A percentile compares a stretch with the other conserved stretches of the same genome.
phyloP scores from a whole-genome alignment of 2,329 filamentous ascomycete species.

The Colletotrichum sp. region DNA sequence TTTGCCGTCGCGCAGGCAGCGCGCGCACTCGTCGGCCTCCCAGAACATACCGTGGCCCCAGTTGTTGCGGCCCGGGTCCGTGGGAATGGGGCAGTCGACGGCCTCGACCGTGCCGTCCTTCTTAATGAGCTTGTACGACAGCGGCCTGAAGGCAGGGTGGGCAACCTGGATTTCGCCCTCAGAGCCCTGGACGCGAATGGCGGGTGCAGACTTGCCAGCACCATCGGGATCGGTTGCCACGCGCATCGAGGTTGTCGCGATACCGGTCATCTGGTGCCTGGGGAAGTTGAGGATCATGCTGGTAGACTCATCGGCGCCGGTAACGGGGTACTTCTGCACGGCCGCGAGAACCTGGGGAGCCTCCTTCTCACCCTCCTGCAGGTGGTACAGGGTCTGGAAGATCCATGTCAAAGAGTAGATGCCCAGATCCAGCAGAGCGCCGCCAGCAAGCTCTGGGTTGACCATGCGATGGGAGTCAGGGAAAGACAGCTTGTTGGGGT shows the following conservation, averaged over 20 bases:
- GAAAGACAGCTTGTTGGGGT: slow-evolving; percentile 63
- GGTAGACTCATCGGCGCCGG: slow-evolving; percentile 80
- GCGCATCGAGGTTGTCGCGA: slow-evolving; percentile 72
- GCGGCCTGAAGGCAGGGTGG: slow-evolving; percentile 73
- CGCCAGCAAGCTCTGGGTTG: slow-evolving; percentile 82
- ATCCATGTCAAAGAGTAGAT: slow-evolving; percentile 92
- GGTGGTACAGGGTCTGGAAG: slow-evolving; percentile 87
- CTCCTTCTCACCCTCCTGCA: slow-evolving; percentile 72
- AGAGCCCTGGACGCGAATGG: slow-evolving; percentile 81
- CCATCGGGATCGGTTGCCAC: slow-evolving; percentile 64
- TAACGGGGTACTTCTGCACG: slow-evolving; percentile 71
- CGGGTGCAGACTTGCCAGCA: slow-evolving; percentile 63
- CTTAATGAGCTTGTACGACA: slow-evolving; percentile 67
- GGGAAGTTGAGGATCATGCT: slow-evolving; percentile 81
- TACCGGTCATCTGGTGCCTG: slow-evolving; percentile 68
- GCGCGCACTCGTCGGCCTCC: slow-evolving; percentile 81
- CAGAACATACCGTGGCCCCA: slow-evolving; percentile 87
- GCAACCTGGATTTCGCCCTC: slow-evolving; percentile 83
- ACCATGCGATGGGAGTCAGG: slow-evolving; percentile 76
- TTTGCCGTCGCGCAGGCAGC: slow-evolving; percentile 77
- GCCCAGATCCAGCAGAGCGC: slow-evolving; percentile 82
- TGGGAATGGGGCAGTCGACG: slow-evolving; percentile 58
- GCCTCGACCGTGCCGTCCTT: slow-evolving; percentile 52
- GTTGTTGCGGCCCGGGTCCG: slow-evolving; percentile 47
- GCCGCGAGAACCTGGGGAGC: slow-evolving; percentile 71